Evolutionary conservation across 140 eudicot species (phyloP).

Genomic region (Ambrosia hybrid): DNA sequence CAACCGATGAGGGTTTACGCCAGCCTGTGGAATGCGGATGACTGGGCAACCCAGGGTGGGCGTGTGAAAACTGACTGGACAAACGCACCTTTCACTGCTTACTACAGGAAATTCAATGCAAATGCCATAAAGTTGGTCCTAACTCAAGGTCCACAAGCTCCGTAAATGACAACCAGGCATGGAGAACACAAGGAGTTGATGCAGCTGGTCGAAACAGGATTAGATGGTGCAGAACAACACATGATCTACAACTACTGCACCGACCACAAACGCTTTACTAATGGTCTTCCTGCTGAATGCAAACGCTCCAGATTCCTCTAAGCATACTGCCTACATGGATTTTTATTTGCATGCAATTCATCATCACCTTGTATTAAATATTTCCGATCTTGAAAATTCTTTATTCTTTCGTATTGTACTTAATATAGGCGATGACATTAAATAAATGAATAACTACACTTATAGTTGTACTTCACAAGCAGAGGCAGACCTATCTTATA

Average conservation of each 20-base stretch:
- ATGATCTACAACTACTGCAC: slow-evolving; percentile 46
- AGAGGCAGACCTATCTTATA: no score
- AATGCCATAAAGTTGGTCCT: slow-evolving; percentile 28
- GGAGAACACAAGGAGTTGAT: slow-evolving; percentile 33
- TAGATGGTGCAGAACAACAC: not conserved
- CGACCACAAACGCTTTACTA: slow-evolving; percentile 24
- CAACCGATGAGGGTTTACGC: no score
- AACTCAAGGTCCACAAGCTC: slow-evolving; percentile 11
- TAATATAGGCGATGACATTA: not conserved
- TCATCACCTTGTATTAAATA: not conserved
- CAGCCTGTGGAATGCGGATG: no score
- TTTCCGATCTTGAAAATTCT: not conserved
- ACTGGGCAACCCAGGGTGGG: no score
- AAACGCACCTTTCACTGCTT: no score
- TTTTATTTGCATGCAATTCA: not conserved
- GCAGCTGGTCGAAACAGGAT: slow-evolving; percentile 26
- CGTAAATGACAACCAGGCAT: slow-evolving; percentile 13
- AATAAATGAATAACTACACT: not conserved
- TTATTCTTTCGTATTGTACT: slow-evolving; percentile 9
- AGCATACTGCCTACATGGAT: not conserved
- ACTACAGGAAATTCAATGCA: slow-evolving; percentile 7
- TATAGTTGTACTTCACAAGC: no score
- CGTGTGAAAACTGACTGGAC: no score
- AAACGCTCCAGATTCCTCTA: slow-evolving; percentile 35
- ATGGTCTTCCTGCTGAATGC: slow-evolving; percentile 43